Conservation (phyloP, 2,329 filamentous ascomycete genomes). For the Coniochaeta pulveracea region DNA sequence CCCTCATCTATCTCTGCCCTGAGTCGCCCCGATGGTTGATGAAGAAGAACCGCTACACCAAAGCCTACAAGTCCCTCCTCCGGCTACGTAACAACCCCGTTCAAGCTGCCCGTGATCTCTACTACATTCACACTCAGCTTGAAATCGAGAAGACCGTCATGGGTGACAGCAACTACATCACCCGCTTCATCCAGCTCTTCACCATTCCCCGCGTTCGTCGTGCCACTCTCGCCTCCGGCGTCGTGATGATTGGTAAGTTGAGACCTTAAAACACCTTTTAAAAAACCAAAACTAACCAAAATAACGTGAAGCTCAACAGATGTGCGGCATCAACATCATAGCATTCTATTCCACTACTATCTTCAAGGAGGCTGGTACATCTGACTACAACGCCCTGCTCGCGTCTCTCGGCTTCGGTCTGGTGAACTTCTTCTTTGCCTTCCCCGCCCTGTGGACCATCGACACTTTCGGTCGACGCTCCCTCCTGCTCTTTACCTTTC, state of each 20-base stretch:
- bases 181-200: conserved; percentile 43
- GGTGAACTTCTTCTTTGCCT: conserved; percentile 55
- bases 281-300: too few relatives aligned
- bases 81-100: conserved; percentile 45
- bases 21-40: conserved; percentile 57
- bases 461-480: conserved; percentile 54
- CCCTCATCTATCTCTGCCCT: conserved; percentile 48
- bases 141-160: conserved; percentile 25
- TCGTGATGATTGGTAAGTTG: conserved; percentile 48
- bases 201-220: conserved; percentile 42
- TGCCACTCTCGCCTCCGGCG: conserved; percentile 54
- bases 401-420: conserved; percentile 35
- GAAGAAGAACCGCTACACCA: conserved; percentile 42
- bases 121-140: conserved; percentile 44
- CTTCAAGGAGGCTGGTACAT: conserved; percentile 30
- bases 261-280: too few relatives aligned
- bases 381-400: conserved; percentile 24
- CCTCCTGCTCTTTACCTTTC: conserved; percentile 54
- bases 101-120: conserved; percentile 51
- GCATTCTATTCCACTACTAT: conserved; percentile 36
- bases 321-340: conserved; percentile 46
- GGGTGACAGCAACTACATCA: conserved; percentile 29
- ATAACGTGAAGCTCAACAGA: conserved; percentile 41
- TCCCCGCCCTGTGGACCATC: conserved; percentile 55
- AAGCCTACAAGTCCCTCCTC: conserved; percentile 45